Conservation (phyloP, 2,329 filamentous ascomycete genomes). For the Exophiala sideris region DNA sequence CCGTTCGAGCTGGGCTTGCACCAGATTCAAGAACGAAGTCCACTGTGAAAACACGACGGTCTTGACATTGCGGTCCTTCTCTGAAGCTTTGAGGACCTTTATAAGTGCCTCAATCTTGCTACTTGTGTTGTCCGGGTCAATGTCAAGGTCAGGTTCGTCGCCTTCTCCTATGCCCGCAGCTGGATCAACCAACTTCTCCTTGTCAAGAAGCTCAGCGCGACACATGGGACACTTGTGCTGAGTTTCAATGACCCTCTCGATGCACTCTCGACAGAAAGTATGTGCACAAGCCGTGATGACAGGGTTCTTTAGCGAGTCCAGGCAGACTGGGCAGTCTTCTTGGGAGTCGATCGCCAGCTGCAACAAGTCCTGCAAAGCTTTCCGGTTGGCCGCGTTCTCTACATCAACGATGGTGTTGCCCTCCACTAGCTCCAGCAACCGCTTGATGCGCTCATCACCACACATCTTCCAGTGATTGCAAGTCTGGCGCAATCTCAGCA, state of each 20-base stretch:
- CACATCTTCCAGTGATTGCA: conserved; percentile 89
- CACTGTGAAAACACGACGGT: conserved; percentile 81
- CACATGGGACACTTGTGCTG: conserved; percentile 85
- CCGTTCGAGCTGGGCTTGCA: conserved; percentile 64
- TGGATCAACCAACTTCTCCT: conserved; percentile 62
- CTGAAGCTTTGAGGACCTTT: conserved; percentile 68
- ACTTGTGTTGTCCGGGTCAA: conserved; percentile 65
- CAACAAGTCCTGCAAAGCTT: conserved; percentile 70
- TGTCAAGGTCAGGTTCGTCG: conserved; percentile 46
- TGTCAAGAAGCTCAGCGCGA: conserved; percentile 62
- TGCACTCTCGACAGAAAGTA: conserved; percentile 71
- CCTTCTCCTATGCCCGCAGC: conserved; percentile 55
- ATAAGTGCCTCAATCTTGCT: conserved; percentile 80
- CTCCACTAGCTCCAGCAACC: conserved; percentile 68
- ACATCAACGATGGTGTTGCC: conserved; percentile 65
- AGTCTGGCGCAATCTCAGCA: conserved; percentile 78
- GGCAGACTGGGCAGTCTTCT: conserved; percentile 79
- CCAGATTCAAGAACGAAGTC: conserved; percentile 72
- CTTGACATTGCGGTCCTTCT: conserved; percentile 64
- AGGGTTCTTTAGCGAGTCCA: conserved; percentile 67
- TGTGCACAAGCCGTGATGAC: conserved; percentile 86
- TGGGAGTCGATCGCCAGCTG: conserved; percentile 74
- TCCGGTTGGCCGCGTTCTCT: conserved; percentile 64
- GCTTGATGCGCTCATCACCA: conserved; percentile 63
- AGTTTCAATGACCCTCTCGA: conserved; percentile 67